These are phyloP conservation scores for Limonium bicolor DNA, from an alignment of 148 eudicot species.

Conservation along the genomic window DNA sequence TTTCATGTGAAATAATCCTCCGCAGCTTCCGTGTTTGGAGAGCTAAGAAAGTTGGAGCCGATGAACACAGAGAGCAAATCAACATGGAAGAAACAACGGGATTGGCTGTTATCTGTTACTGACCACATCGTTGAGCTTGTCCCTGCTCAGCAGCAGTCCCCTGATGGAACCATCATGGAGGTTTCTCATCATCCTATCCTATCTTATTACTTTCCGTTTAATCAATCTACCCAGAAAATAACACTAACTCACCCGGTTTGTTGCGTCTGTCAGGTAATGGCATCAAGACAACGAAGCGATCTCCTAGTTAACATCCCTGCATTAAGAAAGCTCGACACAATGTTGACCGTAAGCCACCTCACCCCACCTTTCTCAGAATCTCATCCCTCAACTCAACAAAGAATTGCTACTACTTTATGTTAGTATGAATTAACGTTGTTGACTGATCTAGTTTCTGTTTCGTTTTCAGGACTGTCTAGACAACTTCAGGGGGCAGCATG, in stretches of 20 bases:
- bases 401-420: too few relatives aligned
- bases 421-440: too few relatives aligned
- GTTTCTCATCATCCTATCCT: slow-evolving; percentile 11
- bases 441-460: too few relatives aligned
- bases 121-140: slow-evolving; percentile 53
- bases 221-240: background rate
- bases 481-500: slow-evolving; percentile 31
- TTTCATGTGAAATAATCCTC: too few relatives aligned
- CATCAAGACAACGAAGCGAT: slow-evolving; percentile 66
- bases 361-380: too few relatives aligned
- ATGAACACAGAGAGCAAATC: slow-evolving; percentile 37
- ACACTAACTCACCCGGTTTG: background rate
- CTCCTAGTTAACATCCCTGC: slow-evolving; percentile 68
- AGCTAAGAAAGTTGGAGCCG: slow-evolving; percentile 45
- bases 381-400: too few relatives aligned
- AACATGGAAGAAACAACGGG: slow-evolving; percentile 50
- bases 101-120: slow-evolving; percentile 56
- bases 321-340: slow-evolving; percentile 71
- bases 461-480: slow-evolving; percentile 54
- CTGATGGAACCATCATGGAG: slow-evolving; percentile 39
- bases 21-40: slow-evolving; percentile 60
- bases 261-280: slow-evolving; percentile 35
- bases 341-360: slow-evolving; percentile 56
- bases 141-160: slow-evolving; percentile 32
- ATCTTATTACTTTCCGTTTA: background rate